Percentiles rank a stretch among this genome's conserved stretches.
These are phyloP conservation scores for Malus hybrid DNA, from an alignment of 331 rosid genomes.

Conservation along the genomic window DNA sequence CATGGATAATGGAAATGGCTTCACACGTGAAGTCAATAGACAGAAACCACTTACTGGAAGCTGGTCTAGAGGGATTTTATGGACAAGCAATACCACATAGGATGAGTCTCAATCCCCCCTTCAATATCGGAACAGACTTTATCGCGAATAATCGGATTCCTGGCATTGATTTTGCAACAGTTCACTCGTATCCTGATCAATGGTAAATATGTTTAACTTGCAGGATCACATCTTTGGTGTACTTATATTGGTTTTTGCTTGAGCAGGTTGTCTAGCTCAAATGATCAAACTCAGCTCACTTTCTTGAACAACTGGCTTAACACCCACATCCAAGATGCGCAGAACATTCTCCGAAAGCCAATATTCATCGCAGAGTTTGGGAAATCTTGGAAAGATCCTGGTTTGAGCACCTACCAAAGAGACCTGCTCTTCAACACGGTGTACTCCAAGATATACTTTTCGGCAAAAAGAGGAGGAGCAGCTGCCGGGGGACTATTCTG, in stretches of 20 bases:
- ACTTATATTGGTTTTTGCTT: neutral
- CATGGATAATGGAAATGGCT: conserved; percentile 91
- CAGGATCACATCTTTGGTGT: neutral
- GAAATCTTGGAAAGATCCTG: conserved; percentile 58
- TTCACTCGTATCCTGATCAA: conserved; percentile 85
- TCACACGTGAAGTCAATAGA: conserved; percentile 76
- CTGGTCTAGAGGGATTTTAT: conserved; percentile 85
- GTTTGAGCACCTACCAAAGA: conserved; percentile 50
- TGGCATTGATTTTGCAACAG: conserved; percentile 77
- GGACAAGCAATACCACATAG: conserved; percentile 77
- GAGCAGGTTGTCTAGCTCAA: conserved; percentile 56
- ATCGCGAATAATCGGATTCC: conserved; percentile 60
- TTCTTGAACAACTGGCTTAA: conserved; percentile 78
- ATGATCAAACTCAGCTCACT: conserved; percentile 45
- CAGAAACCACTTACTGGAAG: conserved; percentile 84
- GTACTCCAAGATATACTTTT: conserved; percentile 63
- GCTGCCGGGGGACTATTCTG: conserved; percentile 81
- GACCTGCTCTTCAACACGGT: conserved; percentile 58
- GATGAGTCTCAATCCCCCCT: conserved; percentile 52
- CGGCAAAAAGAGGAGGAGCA: conserved; percentile 71
- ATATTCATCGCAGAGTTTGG: conserved; percentile 69
- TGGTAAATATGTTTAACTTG: conserved; percentile 37
- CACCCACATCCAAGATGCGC: conserved; percentile 69
- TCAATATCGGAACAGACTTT: conserved; percentile 77
- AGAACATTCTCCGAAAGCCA: conserved; percentile 55